Evolutionary conservation across 2,329 filamentous ascomycete genomes (phyloP).

Genomic region (Septoria petroselini): DNA sequence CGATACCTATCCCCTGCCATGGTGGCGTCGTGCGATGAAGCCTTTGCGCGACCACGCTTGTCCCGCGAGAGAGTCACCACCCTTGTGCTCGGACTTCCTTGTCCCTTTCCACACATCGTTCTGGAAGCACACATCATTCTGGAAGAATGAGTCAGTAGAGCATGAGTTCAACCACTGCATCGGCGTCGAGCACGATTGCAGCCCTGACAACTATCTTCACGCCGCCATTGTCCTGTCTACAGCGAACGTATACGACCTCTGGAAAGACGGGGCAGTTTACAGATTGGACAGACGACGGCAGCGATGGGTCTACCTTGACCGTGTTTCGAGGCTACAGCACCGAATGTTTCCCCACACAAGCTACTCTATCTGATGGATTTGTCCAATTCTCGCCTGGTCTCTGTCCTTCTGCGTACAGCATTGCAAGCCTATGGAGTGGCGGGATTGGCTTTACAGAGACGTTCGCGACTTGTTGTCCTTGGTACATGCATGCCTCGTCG

Average conservation of each 20-base stretch:
- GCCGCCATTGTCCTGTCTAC: conserved; percentile 8
- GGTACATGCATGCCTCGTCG: conserved; percentile 19
- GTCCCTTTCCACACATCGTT: too few relatives aligned
- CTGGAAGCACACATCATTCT: too few relatives aligned
- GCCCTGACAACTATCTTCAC: conserved; percentile 11
- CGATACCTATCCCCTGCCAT: too few relatives aligned
- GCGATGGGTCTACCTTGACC: conserved; percentile 10
- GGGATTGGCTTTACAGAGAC: conserved; percentile 4
- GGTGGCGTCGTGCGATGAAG: too few relatives aligned
- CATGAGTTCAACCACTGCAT: not conserved
- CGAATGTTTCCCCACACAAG: conserved; percentile 18
- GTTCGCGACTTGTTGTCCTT: conserved; percentile 17
- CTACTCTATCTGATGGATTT: conserved; percentile 17
- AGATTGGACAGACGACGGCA: conserved; percentile 4
- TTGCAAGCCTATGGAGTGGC: conserved; percentile 13
- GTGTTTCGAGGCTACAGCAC: conserved; percentile 13
- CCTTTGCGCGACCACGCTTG: too few relatives aligned
- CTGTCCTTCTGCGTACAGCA: conserved; percentile 13
- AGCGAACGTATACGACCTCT: conserved; percentile 7
- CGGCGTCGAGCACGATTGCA: not conserved
- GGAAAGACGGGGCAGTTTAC: conserved; percentile 2
- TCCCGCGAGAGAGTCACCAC: too few relatives aligned
- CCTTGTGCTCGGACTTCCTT: too few relatives aligned
- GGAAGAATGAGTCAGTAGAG: too few relatives aligned
- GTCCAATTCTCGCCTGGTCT: conserved; percentile 17